Conservation (phyloP, 805 yeast genomes). For the Yarrowia alimentaria region DNA sequence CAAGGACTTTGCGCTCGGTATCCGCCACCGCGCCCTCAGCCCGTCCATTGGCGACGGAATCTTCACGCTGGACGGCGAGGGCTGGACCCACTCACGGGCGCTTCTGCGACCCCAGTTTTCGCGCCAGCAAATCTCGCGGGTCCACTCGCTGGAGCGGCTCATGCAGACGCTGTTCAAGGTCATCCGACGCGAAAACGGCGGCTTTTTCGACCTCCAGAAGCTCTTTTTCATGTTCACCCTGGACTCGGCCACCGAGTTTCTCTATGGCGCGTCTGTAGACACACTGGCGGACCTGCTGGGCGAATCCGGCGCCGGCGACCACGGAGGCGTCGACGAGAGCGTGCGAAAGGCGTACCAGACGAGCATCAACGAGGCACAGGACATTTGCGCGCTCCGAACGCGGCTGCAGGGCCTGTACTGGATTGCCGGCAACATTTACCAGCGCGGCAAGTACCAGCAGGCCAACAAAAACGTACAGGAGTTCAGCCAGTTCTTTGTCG, state of each 20-base stretch:
- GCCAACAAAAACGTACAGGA: conserved; percentile 30
- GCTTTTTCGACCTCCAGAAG: conserved; percentile 35
- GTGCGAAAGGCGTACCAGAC: conserved; percentile 28
- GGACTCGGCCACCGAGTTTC: conserved; percentile 41
- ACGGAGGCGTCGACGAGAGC: conserved; percentile 29
- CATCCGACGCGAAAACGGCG: conserved; percentile 13
- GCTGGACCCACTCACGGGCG: conserved; percentile 42
- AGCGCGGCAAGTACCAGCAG: conserved; percentile 37
- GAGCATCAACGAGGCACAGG: conserved; percentile 31
- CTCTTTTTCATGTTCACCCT: conserved; percentile 38
- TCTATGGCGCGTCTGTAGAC: conserved; percentile 39
- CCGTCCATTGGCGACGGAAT: conserved; percentile 42
- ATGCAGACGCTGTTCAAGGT: conserved; percentile 30
- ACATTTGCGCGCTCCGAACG: conserved; percentile 30
- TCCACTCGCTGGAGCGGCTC: conserved; percentile 35
- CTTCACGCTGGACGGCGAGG: conserved; percentile 41
- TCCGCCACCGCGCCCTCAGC: conserved; percentile 34
- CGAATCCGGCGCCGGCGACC: conserved; percentile 26
- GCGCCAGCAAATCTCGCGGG: conserved; percentile 38
- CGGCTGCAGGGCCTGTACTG: conserved; percentile 32
- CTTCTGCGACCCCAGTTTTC: conserved; percentile 42
- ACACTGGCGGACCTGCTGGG: conserved; percentile 33
- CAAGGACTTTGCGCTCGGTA: conserved; percentile 37
- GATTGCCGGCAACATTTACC: conserved; percentile 33
- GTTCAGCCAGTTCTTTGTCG: conserved; percentile 39